These are phyloP conservation scores for Raffaelea albimanens DNA, from an alignment of 2,329 filamentous ascomycete genomes.

Conservation along the genomic window DNA sequence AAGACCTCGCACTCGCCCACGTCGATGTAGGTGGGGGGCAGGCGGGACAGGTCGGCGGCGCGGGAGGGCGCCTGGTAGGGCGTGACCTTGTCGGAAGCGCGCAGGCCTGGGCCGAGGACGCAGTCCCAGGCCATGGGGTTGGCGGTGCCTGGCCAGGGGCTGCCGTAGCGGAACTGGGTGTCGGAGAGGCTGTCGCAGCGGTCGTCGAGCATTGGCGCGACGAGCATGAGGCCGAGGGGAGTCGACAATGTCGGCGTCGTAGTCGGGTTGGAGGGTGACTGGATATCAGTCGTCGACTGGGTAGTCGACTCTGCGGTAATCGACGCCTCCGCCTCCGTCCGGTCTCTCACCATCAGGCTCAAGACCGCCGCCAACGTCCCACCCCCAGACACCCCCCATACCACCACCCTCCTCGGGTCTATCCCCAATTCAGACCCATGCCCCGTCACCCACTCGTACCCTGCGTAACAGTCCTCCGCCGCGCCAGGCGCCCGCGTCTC, in stretches of 20 bases:
- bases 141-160: neutral
- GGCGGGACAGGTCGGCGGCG: neutral
- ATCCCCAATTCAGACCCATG: neutral
- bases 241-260: no score
- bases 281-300: no score
- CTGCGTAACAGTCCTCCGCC: slow-evolving; percentile 1
- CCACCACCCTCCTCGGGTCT: neutral
- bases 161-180: neutral
- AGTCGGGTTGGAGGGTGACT: no score
- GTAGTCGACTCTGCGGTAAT: no score
- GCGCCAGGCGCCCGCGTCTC: slow-evolving; percentile 1
- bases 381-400: slow-evolving; percentile 1
- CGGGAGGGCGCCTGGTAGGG: neutral
- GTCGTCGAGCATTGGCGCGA: slow-evolving; percentile 2
- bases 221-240: neutral
- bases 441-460: neutral
- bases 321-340: no score
- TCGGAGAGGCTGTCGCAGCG: neutral
- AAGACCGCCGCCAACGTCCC: neutral
- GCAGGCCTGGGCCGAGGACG: neutral
- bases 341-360: neutral
- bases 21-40: slow-evolving; percentile 2
- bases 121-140: neutral
- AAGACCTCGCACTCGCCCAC: slow-evolving; percentile 4
- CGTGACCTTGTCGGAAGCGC: neutral